These are phyloP conservation scores for Melampsora abietis-canadensis DNA, from an alignment of 1,284 basidiomycete species.

Conservation along the genomic window DNA sequence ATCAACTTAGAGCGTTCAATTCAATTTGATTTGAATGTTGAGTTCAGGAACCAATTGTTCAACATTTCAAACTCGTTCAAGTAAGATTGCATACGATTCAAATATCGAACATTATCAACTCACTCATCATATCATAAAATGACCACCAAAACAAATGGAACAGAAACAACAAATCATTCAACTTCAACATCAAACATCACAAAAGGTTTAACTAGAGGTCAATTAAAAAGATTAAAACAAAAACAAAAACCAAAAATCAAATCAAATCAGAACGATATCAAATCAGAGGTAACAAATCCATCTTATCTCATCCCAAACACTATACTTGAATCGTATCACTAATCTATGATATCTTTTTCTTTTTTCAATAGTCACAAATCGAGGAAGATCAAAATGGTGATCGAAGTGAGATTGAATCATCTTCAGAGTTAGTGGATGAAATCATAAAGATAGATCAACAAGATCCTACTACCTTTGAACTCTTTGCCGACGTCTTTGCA, in stretches of 20 bases:
- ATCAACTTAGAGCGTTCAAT: too few species aligned
- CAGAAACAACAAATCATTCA: not conserved
- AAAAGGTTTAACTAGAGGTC: constrained; percentile 47
- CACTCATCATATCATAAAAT: too few species aligned
- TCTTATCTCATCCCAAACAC: too few species aligned
- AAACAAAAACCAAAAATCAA: constrained; percentile 47
- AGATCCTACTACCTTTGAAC: constrained; percentile 34
- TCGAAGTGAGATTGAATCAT: not conserved
- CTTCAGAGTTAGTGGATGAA: constrained; percentile 12
- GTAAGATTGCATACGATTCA: too few species aligned
- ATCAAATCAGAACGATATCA: not conserved
- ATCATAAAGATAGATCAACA: constrained; percentile 24
- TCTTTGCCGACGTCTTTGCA: constrained; percentile 43
- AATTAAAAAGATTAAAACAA: constrained; percentile 51
- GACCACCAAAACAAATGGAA: too few species aligned
- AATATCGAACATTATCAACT: too few species aligned
- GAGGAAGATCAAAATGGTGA: not conserved
- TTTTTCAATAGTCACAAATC: too few species aligned
- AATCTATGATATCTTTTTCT: not conserved
- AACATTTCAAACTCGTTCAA: too few species aligned
- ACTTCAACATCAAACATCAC: constrained; percentile 9
- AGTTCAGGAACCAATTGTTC: too few species aligned
- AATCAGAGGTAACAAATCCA: not conserved
- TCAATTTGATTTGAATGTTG: too few species aligned
- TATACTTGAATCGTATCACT: not conserved